Evolutionary conservation across 768 basidiomycete species (phyloP), one percentile per base, ranked within the genome.

Genomic region (Tylopilus subfusipes): DNA sequence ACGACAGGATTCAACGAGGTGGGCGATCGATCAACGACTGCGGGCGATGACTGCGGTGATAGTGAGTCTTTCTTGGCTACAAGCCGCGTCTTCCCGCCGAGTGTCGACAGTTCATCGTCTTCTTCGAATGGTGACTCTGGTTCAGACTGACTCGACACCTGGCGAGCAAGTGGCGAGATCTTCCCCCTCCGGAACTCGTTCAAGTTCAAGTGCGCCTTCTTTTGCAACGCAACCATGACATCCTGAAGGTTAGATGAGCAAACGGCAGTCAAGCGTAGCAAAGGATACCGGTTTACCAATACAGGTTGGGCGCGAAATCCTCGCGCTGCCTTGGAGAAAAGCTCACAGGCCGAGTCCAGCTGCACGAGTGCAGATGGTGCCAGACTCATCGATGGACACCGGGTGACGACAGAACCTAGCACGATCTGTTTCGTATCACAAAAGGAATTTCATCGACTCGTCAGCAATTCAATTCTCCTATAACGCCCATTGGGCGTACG

Each of bases 351-450:
- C 0, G 87, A 87, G 64, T 88, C 85, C 27, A 89, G 72, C 62
- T 89, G 87, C 9, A 81, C 78, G 10, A 89, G 77, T 5, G 86
- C 87, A 22, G 86, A 88, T 18, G 85, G 84, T 21, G 86, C 87
- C 56, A 89, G 69, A 60, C 85, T 86, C 82, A 88, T 86, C 18
- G 87, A 88, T 12, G 87, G 86, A 68, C 86, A 88, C 48, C 86
- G 77, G 18, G 87, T 89, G 12, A 88, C 86, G 33, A 89, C 86
- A 21, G 86, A 85, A 33, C 86, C 86, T 44, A 89, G 71, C 48
- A 89, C 76, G 57, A 89, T 88, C 84, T 65, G 27, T 36, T 53
- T 57, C 47, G 25, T 22, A 33, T 48, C 48, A 40, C 16, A 39
- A 45, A 42, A 44, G 39, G 36, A 52, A 54, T 56, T 58, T 34